phyloP scores from a whole-genome alignment of 768 basidiomycete species.

The Amanita phalloides region DNA sequence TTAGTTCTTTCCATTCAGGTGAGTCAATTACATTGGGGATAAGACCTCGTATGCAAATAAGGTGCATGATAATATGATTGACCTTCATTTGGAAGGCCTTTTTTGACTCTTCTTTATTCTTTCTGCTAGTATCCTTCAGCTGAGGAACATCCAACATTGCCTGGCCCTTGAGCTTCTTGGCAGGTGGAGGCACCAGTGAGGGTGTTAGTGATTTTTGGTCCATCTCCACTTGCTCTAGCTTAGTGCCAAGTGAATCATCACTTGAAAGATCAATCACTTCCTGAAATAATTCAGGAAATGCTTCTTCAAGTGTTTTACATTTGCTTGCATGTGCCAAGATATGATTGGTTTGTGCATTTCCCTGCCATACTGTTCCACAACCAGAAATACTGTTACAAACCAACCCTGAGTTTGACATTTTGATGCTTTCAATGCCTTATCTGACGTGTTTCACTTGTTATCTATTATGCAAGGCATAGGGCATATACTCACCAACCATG shows the following conservation, averaged over 20 bases:
- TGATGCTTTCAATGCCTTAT: no score
- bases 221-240: neutral
- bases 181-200: constrained; percentile 1
- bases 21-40: constrained; percentile 13
- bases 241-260: neutral
- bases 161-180: constrained; percentile 6
- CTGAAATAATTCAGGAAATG: constrained; percentile 1
- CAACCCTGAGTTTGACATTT: no score
- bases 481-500: no score
- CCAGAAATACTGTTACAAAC: neutral
- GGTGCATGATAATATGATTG: constrained; percentile 12
- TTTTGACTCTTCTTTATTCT: constrained; percentile 1
- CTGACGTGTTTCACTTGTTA: no score
- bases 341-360: neutral
- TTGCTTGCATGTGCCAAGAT: neutral
- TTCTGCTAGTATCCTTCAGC: constrained; percentile 1
- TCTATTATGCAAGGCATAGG: no score
- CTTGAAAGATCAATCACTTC: constrained; percentile 1
- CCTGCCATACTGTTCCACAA: constrained; percentile 1
- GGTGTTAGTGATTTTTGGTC: neutral
- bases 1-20: constrained; percentile 15
- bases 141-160: constrained; percentile 4
- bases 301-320: neutral
- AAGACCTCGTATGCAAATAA: constrained; percentile 15
- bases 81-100: constrained; percentile 6